phyloP scores from a whole-genome alignment of 225 moss, liverwort and hornwort genomes.

The Bryum argenteum region DNA sequence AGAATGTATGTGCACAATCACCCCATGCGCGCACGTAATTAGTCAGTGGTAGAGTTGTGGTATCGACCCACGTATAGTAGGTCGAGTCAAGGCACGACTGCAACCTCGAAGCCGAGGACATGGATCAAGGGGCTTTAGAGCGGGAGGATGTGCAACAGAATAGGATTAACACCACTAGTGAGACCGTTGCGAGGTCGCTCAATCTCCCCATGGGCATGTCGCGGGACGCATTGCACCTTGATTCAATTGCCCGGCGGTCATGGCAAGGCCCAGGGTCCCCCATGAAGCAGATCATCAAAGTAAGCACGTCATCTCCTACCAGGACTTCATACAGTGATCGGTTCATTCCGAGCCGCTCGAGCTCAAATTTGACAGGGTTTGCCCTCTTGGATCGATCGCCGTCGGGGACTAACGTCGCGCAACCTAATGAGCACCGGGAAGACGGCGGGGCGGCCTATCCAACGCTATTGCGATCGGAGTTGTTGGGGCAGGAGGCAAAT shows the following conservation, averaged over 20 bases:
- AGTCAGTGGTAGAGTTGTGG: constrained; percentile 16
- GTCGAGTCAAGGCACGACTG: constrained; percentile 13
- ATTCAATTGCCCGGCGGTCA: constrained; percentile 58
- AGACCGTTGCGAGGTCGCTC: constrained; percentile 38
- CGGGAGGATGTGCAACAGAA: constrained; percentile 45
- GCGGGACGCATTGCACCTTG: constrained; percentile 65
- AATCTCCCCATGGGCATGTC: constrained; percentile 78
- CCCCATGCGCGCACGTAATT: constrained; percentile 27
- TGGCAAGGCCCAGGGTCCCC: constrained; percentile 69
- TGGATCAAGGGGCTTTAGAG: constrained; percentile 51
- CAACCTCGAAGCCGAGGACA: not conserved
- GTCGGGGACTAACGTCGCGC: constrained; percentile 69
- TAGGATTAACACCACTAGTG: constrained; percentile 6
- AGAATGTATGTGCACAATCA: constrained; percentile 2
- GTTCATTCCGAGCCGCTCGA: constrained; percentile 90
- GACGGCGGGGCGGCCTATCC: constrained; percentile 93
- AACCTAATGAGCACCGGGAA: constrained; percentile 69
- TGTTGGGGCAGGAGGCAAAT: constrained; percentile 76
- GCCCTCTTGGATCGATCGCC: constrained; percentile 78
- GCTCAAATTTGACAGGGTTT: constrained; percentile 83
- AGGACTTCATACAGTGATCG: constrained; percentile 92
- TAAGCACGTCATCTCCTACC: constrained; percentile 62
- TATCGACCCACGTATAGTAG: not conserved
- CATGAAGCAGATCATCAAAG: constrained; percentile 48
- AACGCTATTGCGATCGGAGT: constrained; percentile 76